Base-by-base conservation (phyloP, 768 basidiomycete genomes). In the Coprinopsis sp. region DNA sequence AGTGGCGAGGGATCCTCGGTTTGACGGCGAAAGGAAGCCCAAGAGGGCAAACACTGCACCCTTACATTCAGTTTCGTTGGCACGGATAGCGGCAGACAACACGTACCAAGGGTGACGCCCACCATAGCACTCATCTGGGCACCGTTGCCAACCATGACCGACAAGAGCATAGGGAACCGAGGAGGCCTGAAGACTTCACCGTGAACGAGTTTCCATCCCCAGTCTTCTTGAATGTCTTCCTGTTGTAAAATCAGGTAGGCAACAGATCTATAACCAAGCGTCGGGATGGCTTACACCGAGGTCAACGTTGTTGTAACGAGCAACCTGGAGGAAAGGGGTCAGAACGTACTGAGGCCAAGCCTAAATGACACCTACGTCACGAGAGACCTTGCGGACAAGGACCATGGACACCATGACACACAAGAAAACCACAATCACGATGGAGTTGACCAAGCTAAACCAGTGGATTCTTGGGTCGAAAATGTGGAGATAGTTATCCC, bases 221-320 rank as follows among this genome's bases (percentile, higher is more conserved):
- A 95, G 56, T 98, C 95, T 68, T 98, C 95, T 64, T 94, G 91
- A 2, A 96, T 88, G 57, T 95, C 92, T 59, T 95, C 92, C 88
- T 91, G 53, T 14, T 48, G 16, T 49, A 27, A 19, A 33, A 39
- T 46, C 16, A 41, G 31, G 19, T 44, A 24, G 23, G 16, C 22
- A 21, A 52, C 29, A 18, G 37, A 18, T 23, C 22, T 7, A 36
- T 37, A 44, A 12, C 14, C 30, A 22, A 11, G 23, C 34, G 46
- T 14, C 6, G 6, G 27, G 6, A 61, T n/a, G n/a, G n/a, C 81
- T 54, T 62, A 91, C 90, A 52, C 85, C 88, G 30, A 96, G 69
- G 60, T 96, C 94, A 46, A 94, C 87, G 2, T 91, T 87, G 57
- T 97, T 96, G 66, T 97, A 98, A n/a, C 93, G 79, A 33, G 81